Conservation (phyloP, 306 rosid species). For the Carpinus viminea region DNA sequence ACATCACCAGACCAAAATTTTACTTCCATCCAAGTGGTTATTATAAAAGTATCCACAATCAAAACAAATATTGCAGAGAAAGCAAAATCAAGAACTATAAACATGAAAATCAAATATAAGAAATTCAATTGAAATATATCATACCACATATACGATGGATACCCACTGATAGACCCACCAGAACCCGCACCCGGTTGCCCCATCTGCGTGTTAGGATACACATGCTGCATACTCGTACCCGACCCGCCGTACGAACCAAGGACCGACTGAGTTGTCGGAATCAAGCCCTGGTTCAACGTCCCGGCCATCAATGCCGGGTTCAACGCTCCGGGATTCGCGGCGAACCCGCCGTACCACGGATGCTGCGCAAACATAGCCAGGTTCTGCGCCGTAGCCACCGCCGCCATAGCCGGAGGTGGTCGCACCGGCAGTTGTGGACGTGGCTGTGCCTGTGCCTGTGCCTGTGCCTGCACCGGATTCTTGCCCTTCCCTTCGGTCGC, state of each 20-base stretch:
- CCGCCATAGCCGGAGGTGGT: constrained; percentile 6
- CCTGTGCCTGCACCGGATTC: constrained; percentile 24
- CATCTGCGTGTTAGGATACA: constrained; percentile 31
- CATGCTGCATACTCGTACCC: constrained; percentile 21
- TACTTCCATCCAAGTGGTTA: neutral
- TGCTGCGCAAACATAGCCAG: constrained; percentile 32
- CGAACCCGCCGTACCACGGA: constrained; percentile 26
- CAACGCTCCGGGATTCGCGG: constrained; percentile 23
- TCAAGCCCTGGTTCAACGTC: constrained; percentile 29
- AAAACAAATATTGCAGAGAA: neutral
- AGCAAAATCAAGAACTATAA: neutral
- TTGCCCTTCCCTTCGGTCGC: constrained; percentile 43
- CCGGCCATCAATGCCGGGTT: constrained; percentile 30
- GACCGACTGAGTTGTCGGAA: constrained; percentile 21
- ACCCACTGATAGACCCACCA: constrained; percentile 37
- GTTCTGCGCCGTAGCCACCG: constrained; percentile 26
- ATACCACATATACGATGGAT: constrained; percentile 47
- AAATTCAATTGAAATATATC: constrained; percentile 24
- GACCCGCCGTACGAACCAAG: constrained; percentile 29
- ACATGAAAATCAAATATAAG: constrained; percentile 2
- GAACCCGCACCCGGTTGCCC: constrained; percentile 33
- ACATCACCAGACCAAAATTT: constrained; percentile 2
- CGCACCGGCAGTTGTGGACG: neutral
- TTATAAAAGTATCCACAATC: constrained; percentile 2
- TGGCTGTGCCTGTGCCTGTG: constrained; percentile 14